Conservation (phyloP, 163 green algal genomes). For the Coccomyxa subellipsoidea region DNA sequence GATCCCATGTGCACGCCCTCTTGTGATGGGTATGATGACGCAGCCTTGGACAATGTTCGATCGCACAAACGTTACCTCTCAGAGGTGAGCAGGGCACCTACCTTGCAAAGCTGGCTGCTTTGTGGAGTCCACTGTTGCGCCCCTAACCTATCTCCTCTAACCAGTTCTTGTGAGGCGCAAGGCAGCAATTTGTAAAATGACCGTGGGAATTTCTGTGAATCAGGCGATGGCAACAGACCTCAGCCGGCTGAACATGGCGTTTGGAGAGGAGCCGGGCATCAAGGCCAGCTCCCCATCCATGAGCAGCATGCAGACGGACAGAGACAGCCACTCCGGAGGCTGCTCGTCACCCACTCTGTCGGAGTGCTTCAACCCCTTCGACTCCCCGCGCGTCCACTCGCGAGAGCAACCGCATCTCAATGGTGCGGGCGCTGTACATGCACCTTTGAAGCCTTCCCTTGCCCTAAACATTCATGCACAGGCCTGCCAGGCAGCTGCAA, state of each 20-base stretch:
- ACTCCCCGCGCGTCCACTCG: background rate
- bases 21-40: background rate
- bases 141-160: background rate
- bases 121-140: background rate
- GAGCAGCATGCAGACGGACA: conserved; percentile 9
- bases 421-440: background rate
- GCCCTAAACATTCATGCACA: no score
- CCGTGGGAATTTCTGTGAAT: background rate
- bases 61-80: conserved; percentile 3
- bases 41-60: conserved; percentile 3
- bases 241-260: conserved; percentile 1
- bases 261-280: background rate
- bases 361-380: conserved; percentile 3
- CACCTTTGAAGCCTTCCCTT: no score
- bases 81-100: conserved; percentile 1
- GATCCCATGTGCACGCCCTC: background rate
- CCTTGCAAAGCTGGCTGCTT: background rate
- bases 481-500: background rate
- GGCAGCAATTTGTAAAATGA: no score
- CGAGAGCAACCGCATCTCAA: background rate
- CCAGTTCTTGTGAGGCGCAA: no score
- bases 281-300: background rate
- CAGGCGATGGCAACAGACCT: conserved; percentile 2
- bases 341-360: background rate
- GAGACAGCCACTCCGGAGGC: background rate